Percentiles rank a stretch among this genome's conserved stretches.
phyloP scores from a whole-genome alignment of 2,329 filamentous ascomycete genomes.

The Sclerotinia spermophila region DNA sequence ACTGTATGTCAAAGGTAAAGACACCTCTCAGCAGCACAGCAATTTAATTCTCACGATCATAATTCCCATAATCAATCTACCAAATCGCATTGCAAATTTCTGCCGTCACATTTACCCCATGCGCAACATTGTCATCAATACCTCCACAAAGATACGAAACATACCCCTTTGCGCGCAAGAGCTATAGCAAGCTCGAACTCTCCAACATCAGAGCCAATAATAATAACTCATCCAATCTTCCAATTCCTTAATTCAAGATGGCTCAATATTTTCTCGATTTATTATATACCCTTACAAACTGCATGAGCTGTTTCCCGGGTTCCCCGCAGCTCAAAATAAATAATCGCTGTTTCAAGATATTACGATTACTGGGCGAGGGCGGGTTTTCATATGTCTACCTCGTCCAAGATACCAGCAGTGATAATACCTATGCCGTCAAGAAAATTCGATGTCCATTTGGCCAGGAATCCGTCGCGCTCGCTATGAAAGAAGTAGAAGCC shows the following conservation, averaged over 20 bases:
- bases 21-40: not conserved
- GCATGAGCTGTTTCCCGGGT: slow-evolving; percentile 93
- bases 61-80: not conserved
- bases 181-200: slow-evolving; percentile 4
- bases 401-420: slow-evolving; percentile 82
- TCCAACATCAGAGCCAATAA: not conserved
- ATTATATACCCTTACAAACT: slow-evolving; percentile 88
- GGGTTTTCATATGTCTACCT: slow-evolving; percentile 99
- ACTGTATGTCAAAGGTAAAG: not conserved
- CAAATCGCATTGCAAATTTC: not conserved
- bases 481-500: slow-evolving; percentile 95
- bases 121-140: not conserved
- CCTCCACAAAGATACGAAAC: not conserved
- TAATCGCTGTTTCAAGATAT: slow-evolving; percentile 89
- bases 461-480: slow-evolving; percentile 89
- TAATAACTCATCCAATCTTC: not conserved
- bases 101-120: not conserved
- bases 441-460: slow-evolving; percentile 99
- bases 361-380: slow-evolving; percentile 91
- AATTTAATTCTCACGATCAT: not conserved
- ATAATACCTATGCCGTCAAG: slow-evolving; percentile 88
- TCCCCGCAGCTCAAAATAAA: slow-evolving; percentile 96
- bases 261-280: slow-evolving; percentile 83
- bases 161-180: slow-evolving; percentile 5
- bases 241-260: slow-evolving; percentile 47